Evolutionary conservation across 306 rosid genomes (phyloP), one percentile per base, ranked within the genome.

Genomic region (Castanopsis chinensis): DNA sequence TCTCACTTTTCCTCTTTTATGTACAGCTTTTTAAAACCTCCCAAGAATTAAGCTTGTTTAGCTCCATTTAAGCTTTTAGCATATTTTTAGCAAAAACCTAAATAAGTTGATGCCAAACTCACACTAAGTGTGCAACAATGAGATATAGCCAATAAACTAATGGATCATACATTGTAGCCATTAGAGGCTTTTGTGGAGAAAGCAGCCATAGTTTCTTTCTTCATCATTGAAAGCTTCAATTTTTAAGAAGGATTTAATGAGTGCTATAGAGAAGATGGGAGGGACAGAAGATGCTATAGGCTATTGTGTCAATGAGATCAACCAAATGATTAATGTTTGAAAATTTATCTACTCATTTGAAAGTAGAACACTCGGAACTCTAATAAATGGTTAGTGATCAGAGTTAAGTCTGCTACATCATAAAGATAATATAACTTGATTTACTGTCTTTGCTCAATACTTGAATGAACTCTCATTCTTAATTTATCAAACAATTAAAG

Each of bases 71-170:
- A n/a, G n/a, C n/a, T n/a, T n/a, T 41, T 41, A 8, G 3, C 10
- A 41, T 1, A 41, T 8, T 41, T 8, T 41, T 0, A 41, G 3
- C 3, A 41, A 41, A 41, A 41, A 41, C 0, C 3, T 8, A 41
- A 41, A 41, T 41, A 8, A 8, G 1, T 41, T 41, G 45, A 41
- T 41, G 45, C 1, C 11, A 41, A 8, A 41, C 0, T 0, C 45
- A 41, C 45, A 41, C 15, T 71, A 23, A 41, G 25, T 30, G 96
- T 91, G 84, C 84, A 85, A 52, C 92, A 91, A 80, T 89, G 97
- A 54, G 93, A 89, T 83, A 92, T 82, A 0, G 87, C 67, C 4
- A 94, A 94, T 78, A 92, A 83, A 61, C 94, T 92, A 43, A 89
- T 88, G 71, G 88, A 86, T 78, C 45, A 60, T 23, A 15, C 28